Base-by-base conservation (phyloP, 805 yeast genomes). In the Ogataea populi-albae region DNA sequence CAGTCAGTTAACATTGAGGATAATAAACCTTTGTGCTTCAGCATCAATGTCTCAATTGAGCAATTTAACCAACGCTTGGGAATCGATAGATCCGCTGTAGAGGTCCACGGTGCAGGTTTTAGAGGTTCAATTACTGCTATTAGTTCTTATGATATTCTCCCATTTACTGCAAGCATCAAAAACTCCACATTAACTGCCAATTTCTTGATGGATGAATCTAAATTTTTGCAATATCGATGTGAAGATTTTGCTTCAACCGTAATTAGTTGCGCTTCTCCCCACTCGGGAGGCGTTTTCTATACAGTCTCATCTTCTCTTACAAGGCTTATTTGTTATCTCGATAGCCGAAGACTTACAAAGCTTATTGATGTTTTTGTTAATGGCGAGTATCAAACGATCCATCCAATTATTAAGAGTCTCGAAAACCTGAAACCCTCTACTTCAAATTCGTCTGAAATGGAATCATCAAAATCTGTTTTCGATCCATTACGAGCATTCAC, bases 351-450 rank as follows among this genome's bases (percentile, higher is more conserved):
- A 40, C n/a, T 44, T 57, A 10, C 24, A 45, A 17, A 30, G 9
- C 47, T 52, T 1, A 21, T 61, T 9, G 50, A 52, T 12, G 23
- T 45, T 2, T 24, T 61, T 12, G 18, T 39, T 6, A 37, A 47
- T 10, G 27, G 50, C 20, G 66, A 62, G 20, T 40, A 47, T 24
- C 44, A 41, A 9, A 35, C 47, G 7, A 34, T 59, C 6, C 38
- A 41, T 14, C 50, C 52, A 1, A 18, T 57, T 6, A 26, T 51
- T 8, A 39, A 43, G 11, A 21, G 20, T 12, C 6, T 43, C 17
- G 17, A n/a, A 22, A n/a, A 21, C 3, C 11, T 30, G n/a, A 20
- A 27, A 16, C 17, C 10, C 9, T 4, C 16, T 12, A 12, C 18
- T 2, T 14, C 20, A 11, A 17, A 18, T 12, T 5, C 16, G 4